phyloP scores from a whole-genome alignment of 1,284 basidiomycete species.

The Gomphus sp. region DNA sequence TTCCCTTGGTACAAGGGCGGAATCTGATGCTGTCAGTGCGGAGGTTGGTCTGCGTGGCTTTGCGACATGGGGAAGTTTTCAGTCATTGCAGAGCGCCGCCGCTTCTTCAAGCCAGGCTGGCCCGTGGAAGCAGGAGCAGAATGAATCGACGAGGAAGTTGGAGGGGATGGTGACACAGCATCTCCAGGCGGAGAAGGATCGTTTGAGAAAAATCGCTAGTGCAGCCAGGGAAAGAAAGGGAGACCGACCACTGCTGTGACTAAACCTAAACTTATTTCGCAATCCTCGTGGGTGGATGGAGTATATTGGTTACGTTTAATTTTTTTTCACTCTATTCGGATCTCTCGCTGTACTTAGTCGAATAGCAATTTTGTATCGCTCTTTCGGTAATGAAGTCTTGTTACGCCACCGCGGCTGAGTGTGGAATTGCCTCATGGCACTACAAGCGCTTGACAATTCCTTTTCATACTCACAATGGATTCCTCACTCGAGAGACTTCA shows the following conservation, averaged over 20 bases:
- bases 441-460: background rate
- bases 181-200: conserved; percentile 62
- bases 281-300: background rate
- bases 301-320: background rate
- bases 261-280: background rate
- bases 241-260: background rate
- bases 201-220: conserved; percentile 57
- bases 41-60: background rate
- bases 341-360: conserved; percentile 1
- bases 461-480: conserved; percentile 19
- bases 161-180: conserved; percentile 70
- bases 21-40: conserved; percentile 1
- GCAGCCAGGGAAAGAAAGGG: conserved; percentile 15
- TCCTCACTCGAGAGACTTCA: conserved; percentile 19
- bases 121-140: conserved; percentile 18
- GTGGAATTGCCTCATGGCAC: background rate
- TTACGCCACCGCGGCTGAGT: background rate
- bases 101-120: background rate
- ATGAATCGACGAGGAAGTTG: conserved; percentile 50
- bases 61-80: conserved; percentile 8
- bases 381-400: background rate
- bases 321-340: background rate
- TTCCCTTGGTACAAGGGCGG: background rate
- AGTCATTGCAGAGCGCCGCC: background rate
- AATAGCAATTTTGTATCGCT: background rate